Conservation (phyloP, 2,329 filamentous ascomycete species). For the Penicillium sp. region DNA sequence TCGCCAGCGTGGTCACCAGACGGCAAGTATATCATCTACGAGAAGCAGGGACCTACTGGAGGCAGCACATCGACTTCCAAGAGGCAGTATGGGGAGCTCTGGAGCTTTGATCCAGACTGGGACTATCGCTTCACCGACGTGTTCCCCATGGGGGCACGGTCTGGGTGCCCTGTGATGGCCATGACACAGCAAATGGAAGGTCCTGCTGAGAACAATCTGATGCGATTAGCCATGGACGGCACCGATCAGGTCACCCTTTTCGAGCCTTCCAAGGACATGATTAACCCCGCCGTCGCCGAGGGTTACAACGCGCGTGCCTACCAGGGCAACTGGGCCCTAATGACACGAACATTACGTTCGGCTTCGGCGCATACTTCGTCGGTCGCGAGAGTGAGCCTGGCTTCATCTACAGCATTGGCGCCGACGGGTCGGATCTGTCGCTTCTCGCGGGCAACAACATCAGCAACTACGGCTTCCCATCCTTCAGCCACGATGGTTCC, state of each 20-base stretch:
- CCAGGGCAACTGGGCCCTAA: constrained; percentile 7
- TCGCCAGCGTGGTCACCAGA: constrained; percentile 34
- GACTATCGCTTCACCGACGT: neutral
- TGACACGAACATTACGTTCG: constrained; percentile 1
- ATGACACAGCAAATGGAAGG: neutral
- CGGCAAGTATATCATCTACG: neutral
- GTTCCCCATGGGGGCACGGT: neutral
- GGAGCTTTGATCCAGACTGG: neutral
- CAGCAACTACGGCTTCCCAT: neutral
- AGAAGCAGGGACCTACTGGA: neutral
- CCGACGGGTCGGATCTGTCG: constrained; percentile 13
- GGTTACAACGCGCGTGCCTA: constrained; percentile 33
- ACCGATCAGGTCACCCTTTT: neutral
- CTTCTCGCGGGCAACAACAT: neutral
- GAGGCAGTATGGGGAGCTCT: neutral
- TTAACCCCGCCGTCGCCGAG: constrained; percentile 16
- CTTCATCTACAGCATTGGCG: constrained; percentile 18
- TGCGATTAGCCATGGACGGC: neutral
- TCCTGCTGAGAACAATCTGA: neutral
- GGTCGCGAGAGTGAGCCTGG: constrained; percentile 14
- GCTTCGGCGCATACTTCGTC: constrained; percentile 10
- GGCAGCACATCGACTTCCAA: constrained; percentile 4
- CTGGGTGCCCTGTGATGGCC: neutral
- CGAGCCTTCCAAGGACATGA: neutral
- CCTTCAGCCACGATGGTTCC: neutral